A percentile compares a stretch with the other conserved stretches of the same genome.
phyloP scores from a whole-genome alignment of 2,329 filamentous ascomycete genomes.

The Xenoacremonium recifei region DNA sequence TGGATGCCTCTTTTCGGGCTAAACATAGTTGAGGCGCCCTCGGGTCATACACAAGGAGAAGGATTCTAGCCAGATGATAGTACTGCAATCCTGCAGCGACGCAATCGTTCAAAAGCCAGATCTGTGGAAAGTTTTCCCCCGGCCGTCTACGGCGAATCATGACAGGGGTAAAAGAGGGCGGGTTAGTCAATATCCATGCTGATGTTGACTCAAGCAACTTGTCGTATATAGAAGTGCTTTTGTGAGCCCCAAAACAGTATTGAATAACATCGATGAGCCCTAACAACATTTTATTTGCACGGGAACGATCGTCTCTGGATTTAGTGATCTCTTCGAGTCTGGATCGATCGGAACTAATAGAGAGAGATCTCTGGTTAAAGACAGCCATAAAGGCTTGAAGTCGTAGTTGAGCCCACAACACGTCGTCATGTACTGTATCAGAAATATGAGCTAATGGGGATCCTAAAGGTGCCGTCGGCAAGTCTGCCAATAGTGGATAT shows the following conservation, averaged over 20 bases:
- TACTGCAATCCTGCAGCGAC: conserved; percentile 25
- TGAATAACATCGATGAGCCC: conserved; percentile 20
- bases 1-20: conserved; percentile 12
- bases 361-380: too few species aligned
- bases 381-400: too few species aligned
- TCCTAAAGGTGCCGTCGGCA: too few species aligned
- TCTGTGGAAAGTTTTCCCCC: conserved; percentile 18
- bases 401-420: too few species aligned
- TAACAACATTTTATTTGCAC: conserved; percentile 22
- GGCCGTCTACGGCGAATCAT: conserved; percentile 6
- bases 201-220: conserved; percentile 16
- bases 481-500: too few species aligned
- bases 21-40: conserved; percentile 21
- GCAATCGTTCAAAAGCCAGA: conserved; percentile 23
- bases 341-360: too few species aligned
- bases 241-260: conserved; percentile 24
- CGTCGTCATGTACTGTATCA: too few species aligned
- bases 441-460: too few species aligned
- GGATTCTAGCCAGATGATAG: conserved; percentile 27
- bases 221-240: conserved; percentile 15
- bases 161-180: conserved; percentile 24
- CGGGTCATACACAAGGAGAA: conserved; percentile 23
- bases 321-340: too few species aligned
- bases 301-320: too few species aligned
- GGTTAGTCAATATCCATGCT: conserved; percentile 21